Base-by-base conservation (phyloP, 352 stramenopile species). In the Pythium pyrilobum region DNA sequence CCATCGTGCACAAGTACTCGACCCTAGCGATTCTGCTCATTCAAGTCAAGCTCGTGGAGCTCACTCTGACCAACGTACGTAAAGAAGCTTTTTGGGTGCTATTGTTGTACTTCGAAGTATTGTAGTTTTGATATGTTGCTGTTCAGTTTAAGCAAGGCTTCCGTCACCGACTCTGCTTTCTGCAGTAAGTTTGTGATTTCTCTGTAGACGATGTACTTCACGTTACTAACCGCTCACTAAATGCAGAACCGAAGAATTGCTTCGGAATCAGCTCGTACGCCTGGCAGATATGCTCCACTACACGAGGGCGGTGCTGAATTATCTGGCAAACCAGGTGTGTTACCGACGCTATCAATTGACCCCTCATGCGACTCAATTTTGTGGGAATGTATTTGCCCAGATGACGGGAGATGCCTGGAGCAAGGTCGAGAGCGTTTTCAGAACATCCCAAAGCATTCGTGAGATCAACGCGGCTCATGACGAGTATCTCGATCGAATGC, bases 251-350 rank as follows among this genome's bases (percentile, higher is more conserved):
- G 62, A 86, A 50, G 40, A 47, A 5, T 64, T 77, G 0, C 44
- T 88, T 21, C 71, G 72, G 11, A 43, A 59, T 13, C 49, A 75
- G 13, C 57, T 89, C 0, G 51, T 90, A n/a, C 66, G 71, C 37
- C 41, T 86, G 9, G 69, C 74, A 27, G 69, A 81, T 41, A 92
- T 92, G 81, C 70, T 90, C 11, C 79, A 92, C 48, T 92, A 84
- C 56, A 85, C 79, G 0, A 79, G 84, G 45, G 74, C 68, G 27
- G 57, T 92, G 18, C 55, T 89, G 18, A 72, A 66, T 25, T 92
- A 89, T 56, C 69, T 92, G 21, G 72, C 72, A 9, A 82, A 72
- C 47, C 78, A 88, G 69, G 78, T 86, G 6, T 5, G 37, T 41
- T n/a, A n/a, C n/a, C n/a, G n/a, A 64, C 13, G 51, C 15, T 40